Evolutionary conservation across 768 basidiomycete species (phyloP).

Genomic region (Russula compacta): DNA sequence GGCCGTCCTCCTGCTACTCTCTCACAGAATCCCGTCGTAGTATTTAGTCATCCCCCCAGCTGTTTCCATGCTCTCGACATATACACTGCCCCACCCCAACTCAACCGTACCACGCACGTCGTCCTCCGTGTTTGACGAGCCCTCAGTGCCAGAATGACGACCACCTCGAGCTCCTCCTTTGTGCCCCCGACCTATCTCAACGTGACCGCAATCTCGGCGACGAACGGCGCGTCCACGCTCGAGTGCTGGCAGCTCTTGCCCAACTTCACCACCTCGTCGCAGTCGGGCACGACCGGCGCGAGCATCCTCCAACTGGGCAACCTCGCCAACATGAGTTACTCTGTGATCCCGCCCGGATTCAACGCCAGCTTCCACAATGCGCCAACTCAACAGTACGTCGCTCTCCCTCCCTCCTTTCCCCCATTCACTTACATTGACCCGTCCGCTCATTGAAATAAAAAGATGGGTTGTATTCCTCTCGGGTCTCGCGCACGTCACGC

Average conservation of each 20-base stretch:
- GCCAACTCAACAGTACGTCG: conserved; percentile 31
- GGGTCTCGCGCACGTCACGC: conserved; percentile 22
- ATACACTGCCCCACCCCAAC: not conserved
- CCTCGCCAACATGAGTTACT: conserved; percentile 23
- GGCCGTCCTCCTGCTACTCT: too few relatives aligned
- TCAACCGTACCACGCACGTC: not conserved
- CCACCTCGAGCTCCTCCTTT: not conserved
- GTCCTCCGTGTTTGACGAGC: too few relatives aligned
- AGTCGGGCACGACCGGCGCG: conserved; percentile 24
- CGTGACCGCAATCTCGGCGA: conserved; percentile 10
- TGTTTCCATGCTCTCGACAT: not conserved
- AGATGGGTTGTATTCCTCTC: conserved; percentile 23
- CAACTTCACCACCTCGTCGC: conserved; percentile 21
- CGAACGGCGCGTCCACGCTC: conserved; percentile 16
- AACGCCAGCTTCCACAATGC: conserved; percentile 48
- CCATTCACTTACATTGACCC: not conserved
- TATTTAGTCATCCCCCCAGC: too few relatives aligned
- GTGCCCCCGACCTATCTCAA: conserved; percentile 11
- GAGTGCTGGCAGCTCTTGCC: conserved; percentile 25
- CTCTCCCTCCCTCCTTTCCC: not conserved
- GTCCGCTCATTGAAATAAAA: too few relatives aligned
- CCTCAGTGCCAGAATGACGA: not conserved
- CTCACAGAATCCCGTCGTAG: too few relatives aligned
- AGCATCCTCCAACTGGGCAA: conserved; percentile 21
- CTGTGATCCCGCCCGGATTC: conserved; percentile 34